Base-by-base conservation (phyloP, 129 eudicot species). In the Lactuca saligna region DNA sequence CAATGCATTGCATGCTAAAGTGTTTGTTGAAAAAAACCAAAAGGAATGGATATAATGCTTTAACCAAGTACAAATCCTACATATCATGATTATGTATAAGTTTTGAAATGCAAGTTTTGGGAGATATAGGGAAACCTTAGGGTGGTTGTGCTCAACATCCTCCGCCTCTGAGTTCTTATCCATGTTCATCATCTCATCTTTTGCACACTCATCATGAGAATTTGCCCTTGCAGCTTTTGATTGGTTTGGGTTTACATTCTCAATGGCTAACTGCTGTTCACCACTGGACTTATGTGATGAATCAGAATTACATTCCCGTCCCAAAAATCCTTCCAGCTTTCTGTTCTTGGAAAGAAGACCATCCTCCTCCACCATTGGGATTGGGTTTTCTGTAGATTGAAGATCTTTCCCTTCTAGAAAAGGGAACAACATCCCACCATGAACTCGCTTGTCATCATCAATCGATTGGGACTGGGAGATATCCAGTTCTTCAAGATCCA, bases 261-360 rank as follows among this genome's bases (percentile, higher is more conserved):
- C 65, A 34, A 42, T 61, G 42, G 50, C 20, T 73, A 80, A 64
- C 55, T 71, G 82, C 63, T 77, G 61, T 72, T 64, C 61, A 39
- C 63, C 54, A 72, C 54, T 56, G 53, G 69, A 65, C 66, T 51
- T 66, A 61, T 79, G 72, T 71, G 82, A 81, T 53, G 73, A 37
- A 42, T 65, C 78, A 55, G 61, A 69, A 68, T 31, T 15, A 39
- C 29, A 50, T 60, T 17, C 65, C 25, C 69, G 68, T 8, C 72
- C 80, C 7, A 77, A 41, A 37, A 80, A 85, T 72, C 67, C 81
- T 42, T 54, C 80, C 57, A 58, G 60, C 57, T 65, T 82, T 75
- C 48, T 63, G 42, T 73, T 67, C 54, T 60, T 77, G 37, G 71
- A 57, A 64, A 57, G 29, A 14, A 42, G 49, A 42, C 77, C 66